phyloP scores from a whole-genome alignment of 306 rosid genomes.

The Rosa persica region DNA sequence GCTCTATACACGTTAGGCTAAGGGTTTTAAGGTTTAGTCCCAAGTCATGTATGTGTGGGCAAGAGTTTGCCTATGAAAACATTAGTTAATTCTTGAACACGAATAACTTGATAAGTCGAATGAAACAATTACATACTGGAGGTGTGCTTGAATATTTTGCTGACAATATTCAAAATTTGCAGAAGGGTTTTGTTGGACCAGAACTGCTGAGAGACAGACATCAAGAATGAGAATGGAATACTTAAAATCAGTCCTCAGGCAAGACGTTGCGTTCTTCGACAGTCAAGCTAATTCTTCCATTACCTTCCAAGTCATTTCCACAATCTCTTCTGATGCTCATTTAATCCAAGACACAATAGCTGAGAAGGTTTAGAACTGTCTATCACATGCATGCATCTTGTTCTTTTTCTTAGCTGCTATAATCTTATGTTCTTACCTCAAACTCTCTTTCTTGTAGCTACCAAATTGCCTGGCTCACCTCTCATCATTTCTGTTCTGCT shows the following conservation, averaged over 20 bases:
- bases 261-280: conserved; percentile 77
- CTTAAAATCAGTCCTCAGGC: conserved; percentile 61
- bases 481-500: conserved; percentile 54
- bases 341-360: conserved; percentile 65
- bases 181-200: conserved; percentile 84
- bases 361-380: conserved; percentile 50
- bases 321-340: conserved; percentile 75
- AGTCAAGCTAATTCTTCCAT: conserved; percentile 50
- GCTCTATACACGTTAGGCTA: background rate
- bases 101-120: background rate
- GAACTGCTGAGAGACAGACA: conserved; percentile 82
- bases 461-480: conserved; percentile 58
- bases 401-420: background rate
- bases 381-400: background rate
- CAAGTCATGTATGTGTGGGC: background rate
- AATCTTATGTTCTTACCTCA: background rate
- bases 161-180: conserved; percentile 10
- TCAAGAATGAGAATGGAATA: conserved; percentile 62
- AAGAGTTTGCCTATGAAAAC: background rate
- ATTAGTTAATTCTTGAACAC: background rate
- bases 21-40: background rate
- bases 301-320: conserved; percentile 64
- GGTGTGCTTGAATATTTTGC: background rate
- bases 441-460: conserved; percentile 32
- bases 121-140: background rate